Evolutionary conservation across 352 stramenopile genomes (phyloP), one percentile per base, ranked within the genome.

Genomic region (Plasmopara muralis): DNA sequence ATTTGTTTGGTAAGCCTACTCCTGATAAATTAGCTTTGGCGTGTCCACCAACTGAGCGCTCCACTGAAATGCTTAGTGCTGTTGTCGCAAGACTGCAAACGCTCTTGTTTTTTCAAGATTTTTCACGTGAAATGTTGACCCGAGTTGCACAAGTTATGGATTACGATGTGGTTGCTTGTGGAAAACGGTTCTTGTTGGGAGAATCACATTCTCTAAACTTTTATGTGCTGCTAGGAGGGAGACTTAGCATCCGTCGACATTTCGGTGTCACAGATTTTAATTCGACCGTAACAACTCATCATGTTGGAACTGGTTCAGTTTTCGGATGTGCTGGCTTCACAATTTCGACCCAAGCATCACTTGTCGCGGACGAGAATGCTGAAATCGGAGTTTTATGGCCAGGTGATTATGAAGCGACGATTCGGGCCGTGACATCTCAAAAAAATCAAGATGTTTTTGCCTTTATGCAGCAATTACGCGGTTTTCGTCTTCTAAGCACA

Each of bases 361-460:
- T 89, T 9, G 74, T 89, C 18, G 78, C 78, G 0, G 78, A 89
- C 45, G 72, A 85, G 46, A 80, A 66, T 50, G 74, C 68, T 40
- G 76, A 89, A 40, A 64, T 89, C 41, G 78, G 75, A 5, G 77
- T 89, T 18, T 62, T 89, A 0, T 85, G 74, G 70, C 78, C 78
- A 0, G 64, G 70, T 25, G 64, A 68, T 42, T 87, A 85, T 53
- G 64, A 70, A 34, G 28, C 63, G 33, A 83, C 72, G 35, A 83
- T 87, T 47, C 64, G 68, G 1, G 55, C 58, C n/a, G 77, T 75
- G 42, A 85, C 69, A n/a, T 77, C 62, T 9, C 64, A 75, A 50
- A 74, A 70, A 41, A 84, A 87, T 53, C 77, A 77, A 37, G 71
- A 82, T 20, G 57, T 84, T 3, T 89, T 87, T 47, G 59, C 61